A percentile compares a stretch with the other conserved stretches of the same genome.
Conservation (phyloP, 2,329 filamentous ascomycete species). For the Aspergillus chevalieri region DNA sequence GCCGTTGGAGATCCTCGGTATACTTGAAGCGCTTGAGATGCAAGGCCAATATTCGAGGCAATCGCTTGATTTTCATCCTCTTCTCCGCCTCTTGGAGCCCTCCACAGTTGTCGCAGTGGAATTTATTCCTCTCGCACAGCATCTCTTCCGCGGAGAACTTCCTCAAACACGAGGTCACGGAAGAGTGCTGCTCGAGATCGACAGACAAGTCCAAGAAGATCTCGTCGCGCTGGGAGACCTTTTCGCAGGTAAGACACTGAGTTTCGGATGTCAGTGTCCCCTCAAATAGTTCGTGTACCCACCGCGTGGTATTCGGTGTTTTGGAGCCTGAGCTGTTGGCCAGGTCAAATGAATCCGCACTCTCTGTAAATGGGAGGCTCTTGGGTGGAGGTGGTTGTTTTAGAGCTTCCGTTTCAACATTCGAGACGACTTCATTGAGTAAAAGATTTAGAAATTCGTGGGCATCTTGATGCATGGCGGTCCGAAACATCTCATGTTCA, state of each 20-base stretch:
- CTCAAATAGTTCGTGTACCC: slow-evolving; percentile 97
- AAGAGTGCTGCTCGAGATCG: slow-evolving; percentile 89
- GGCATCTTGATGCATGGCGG: slow-evolving; percentile 95
- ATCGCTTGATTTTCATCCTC: slow-evolving; percentile 95
- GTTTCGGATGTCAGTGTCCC: slow-evolving; percentile 93
- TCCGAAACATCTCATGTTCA: slow-evolving; percentile 95
- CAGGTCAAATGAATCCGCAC: slow-evolving; percentile 41
- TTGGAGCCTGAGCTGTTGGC: slow-evolving; percentile 46
- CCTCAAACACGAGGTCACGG: slow-evolving; percentile 86
- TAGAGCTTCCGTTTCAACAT: slow-evolving; percentile 76
- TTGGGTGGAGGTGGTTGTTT: slow-evolving; percentile 29
- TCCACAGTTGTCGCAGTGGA: slow-evolving; percentile 95
- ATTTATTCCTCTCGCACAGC: slow-evolving; percentile 97
- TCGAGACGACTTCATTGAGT: slow-evolving; percentile 91
- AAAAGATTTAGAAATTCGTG: slow-evolving; percentile 94
- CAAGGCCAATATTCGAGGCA: slow-evolving; percentile 84
- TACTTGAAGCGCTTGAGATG: slow-evolving; percentile 98
- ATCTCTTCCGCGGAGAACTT: slow-evolving; percentile 98
- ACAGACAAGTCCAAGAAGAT: slow-evolving; percentile 94
- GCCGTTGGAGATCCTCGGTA: slow-evolving; percentile 84
- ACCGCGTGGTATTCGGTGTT: slow-evolving; percentile 65
- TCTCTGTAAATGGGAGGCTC: slow-evolving; percentile 49
- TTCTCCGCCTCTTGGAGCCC: slow-evolving; percentile 97
- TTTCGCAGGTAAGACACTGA: slow-evolving; percentile 92
- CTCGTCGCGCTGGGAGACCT: slow-evolving; percentile 88